These are phyloP conservation scores for Eucalyptus regnans DNA, from an alignment of 345 rosid genomes.

Conservation along the genomic window DNA sequence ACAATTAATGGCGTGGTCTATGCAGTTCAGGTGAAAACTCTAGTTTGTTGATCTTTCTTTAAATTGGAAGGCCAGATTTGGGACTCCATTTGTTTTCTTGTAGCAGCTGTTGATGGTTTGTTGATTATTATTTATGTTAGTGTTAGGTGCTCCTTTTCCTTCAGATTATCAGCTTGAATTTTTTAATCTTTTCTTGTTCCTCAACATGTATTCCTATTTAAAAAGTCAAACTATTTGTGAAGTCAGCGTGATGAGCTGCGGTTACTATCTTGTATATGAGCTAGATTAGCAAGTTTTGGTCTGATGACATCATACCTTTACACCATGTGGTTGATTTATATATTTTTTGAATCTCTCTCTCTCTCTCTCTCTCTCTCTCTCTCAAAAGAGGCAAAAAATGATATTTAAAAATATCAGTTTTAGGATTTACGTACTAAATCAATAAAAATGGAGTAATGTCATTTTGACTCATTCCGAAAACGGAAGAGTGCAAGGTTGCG, in stretches of 20 bases:
- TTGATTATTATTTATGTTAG: background rate
- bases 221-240: background rate
- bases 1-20: conserved; percentile 68
- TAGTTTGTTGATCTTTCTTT: background rate
- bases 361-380: background rate
- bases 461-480: background rate
- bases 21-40: conserved; percentile 55
- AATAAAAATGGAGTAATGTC: background rate
- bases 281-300: background rate
- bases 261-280: background rate
- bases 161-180: background rate
- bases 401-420: background rate
- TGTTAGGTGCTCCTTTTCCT: background rate
- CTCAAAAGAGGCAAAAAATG: background rate
- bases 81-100: background rate
- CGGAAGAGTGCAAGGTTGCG: background rate
- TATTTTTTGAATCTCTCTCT: background rate
- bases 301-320: background rate
- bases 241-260: background rate
- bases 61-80: background rate
- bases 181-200: background rate
- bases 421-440: background rate
- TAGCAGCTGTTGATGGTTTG: background rate
- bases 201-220: background rate
- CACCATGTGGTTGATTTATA: background rate